These are phyloP conservation scores for Yarrowia sp. DNA, from an alignment of 805 yeast species.

Conservation along the genomic window DNA sequence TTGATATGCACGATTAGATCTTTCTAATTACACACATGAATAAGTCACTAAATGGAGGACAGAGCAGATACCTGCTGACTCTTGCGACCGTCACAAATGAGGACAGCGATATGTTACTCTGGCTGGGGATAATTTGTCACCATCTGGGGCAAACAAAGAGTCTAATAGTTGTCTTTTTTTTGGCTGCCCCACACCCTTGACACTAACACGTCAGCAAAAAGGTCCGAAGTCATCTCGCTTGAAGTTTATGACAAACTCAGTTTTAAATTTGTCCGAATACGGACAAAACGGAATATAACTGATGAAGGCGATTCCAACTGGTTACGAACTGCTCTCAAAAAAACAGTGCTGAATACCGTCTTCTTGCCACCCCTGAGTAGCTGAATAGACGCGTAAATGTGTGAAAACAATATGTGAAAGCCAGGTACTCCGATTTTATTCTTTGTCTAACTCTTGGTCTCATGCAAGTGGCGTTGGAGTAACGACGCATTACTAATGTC, in stretches of 20 bases:
- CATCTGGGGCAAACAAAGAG: too few species aligned
- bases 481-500: background rate
- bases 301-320: background rate
- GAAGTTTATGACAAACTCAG: background rate
- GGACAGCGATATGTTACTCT: too few species aligned
- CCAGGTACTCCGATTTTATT: too few species aligned
- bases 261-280: constrained; percentile 14
- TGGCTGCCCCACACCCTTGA: background rate
- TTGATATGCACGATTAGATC: background rate
- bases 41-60: too few species aligned
- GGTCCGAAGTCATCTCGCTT: constrained; percentile 11
- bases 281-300: background rate
- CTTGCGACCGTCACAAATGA: too few species aligned
- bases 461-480: background rate
- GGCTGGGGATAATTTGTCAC: too few species aligned
- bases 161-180: too few species aligned
- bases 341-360: too few species aligned
- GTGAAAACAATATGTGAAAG: too few species aligned
- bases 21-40: background rate
- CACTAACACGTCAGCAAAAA: constrained; percentile 11
- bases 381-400: background rate
- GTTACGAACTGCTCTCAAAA: too few species aligned
- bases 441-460: background rate
- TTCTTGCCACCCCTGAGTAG: too few species aligned
- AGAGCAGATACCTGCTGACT: background rate